phyloP scores from a whole-genome alignment of 2,329 filamentous ascomycete genomes.

The Penicillium sp. region DNA sequence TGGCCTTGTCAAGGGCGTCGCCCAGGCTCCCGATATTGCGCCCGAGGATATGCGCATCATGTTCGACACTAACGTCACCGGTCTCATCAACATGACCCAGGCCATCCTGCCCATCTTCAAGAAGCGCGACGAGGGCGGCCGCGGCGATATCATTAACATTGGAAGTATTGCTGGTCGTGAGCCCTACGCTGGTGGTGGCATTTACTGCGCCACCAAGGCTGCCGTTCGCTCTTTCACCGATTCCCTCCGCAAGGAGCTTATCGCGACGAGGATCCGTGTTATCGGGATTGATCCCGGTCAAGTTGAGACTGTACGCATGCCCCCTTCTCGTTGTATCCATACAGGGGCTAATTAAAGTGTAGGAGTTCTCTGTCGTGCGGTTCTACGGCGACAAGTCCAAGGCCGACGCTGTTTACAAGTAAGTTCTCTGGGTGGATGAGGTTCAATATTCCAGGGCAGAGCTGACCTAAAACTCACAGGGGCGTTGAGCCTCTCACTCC shows the following conservation, averaged over 20 bases:
- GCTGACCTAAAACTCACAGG: constrained; percentile 43
- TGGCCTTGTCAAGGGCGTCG: constrained; percentile 85
- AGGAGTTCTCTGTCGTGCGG: constrained; percentile 85
- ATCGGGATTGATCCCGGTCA: constrained; percentile 91
- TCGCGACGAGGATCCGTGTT: constrained; percentile 76
- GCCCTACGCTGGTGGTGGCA: constrained; percentile 79
- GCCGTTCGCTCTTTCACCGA: constrained; percentile 85
- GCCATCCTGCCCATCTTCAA: constrained; percentile 82
- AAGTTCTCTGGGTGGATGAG: constrained; percentile 39
- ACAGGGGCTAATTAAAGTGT: constrained; percentile 3
- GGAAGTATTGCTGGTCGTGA: constrained; percentile 90
- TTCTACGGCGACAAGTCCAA: constrained; percentile 88
- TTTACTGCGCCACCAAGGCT: constrained; percentile 93
- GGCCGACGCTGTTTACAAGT: constrained; percentile 87
- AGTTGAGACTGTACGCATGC: constrained; percentile 72
- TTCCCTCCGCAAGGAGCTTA: constrained; percentile 76
- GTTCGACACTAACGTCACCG: constrained; percentile 92
- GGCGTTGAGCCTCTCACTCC: constrained; percentile 81
- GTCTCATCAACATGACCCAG: constrained; percentile 96
- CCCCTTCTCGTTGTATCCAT: not conserved
- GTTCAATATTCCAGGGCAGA: not conserved
- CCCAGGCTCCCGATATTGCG: constrained; percentile 78
- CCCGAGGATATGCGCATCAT: constrained; percentile 82
- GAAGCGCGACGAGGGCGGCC: constrained; percentile 66
- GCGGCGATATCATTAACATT: constrained; percentile 94